Evolutionary conservation across 2,329 filamentous ascomycete species (phyloP).

Genomic region (Ceratocystis destructans): DNA sequence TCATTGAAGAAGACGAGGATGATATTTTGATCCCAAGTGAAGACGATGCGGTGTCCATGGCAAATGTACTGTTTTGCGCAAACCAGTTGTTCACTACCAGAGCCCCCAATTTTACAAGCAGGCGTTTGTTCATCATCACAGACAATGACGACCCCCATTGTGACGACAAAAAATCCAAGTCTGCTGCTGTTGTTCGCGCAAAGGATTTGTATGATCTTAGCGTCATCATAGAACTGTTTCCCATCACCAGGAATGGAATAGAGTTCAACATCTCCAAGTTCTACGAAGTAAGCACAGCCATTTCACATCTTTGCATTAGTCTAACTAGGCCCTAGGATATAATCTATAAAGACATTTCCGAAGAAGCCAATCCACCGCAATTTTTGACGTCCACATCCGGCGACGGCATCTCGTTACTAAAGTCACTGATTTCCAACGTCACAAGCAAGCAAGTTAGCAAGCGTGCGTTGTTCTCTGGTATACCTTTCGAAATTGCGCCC

Average conservation of each 20-base stretch:
- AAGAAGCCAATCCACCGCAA: constrained; percentile 44
- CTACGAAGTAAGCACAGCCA: constrained; percentile 55
- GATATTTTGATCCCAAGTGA: constrained; percentile 48
- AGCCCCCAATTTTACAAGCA: constrained; percentile 83
- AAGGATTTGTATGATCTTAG: constrained; percentile 93
- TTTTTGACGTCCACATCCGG: constrained; percentile 52
- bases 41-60: constrained; percentile 60
- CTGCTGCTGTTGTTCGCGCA: constrained; percentile 69
- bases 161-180: constrained; percentile 56
- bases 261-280: constrained; percentile 75
- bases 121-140: constrained; percentile 88
- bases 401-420: constrained; percentile 65
- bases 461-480: constrained; percentile 68
- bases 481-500: constrained; percentile 80
- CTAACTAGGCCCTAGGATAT: constrained; percentile 50
- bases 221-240: constrained; percentile 83
- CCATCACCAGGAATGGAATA: constrained; percentile 53
- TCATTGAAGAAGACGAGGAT: constrained; percentile 68
- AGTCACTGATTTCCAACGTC: constrained; percentile 71
- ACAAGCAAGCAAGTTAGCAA: constrained; percentile 82
- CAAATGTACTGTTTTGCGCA: constrained; percentile 82
- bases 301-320: too few species aligned
- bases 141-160: constrained; percentile 80
- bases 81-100: constrained; percentile 95
- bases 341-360: constrained; percentile 64